Evolutionary conservation across 73 alveolate species (phyloP), one percentile per base, ranked within the genome.

Genomic region (Tetrahymena borealis): DNA sequence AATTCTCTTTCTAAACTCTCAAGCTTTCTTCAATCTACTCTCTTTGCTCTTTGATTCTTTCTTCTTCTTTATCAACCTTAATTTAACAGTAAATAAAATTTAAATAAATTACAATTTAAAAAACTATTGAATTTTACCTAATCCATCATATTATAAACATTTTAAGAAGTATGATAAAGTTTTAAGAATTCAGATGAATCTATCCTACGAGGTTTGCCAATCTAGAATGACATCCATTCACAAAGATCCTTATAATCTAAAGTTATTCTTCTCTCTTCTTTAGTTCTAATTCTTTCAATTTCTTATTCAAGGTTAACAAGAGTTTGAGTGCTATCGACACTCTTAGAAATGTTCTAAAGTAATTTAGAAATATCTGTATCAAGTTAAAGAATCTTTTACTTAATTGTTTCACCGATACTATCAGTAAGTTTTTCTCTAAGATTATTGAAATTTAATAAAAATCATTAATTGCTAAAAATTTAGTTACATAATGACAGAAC

Each of bases 401-500:
- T 90, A 77, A 96, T 95, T 33, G 90, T 94, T 37, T 92, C 94
- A 39, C 91, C 96, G 20, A 95, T 97, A 16, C 94, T 94, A 35
- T 95, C 94, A 43, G 78, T 94, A 5, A 96, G 95, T 37, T 60
- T 60, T 60, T 60, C 85, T 35, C 85, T 60, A 20, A 20, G 10
- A 24, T 60, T 7, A 60, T 24, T n/a, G 28, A 24, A 24, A 24
- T 10, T 60, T 60, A 3, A 60, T 5, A n/a, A 20, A 60, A n/a
- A 24, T 0, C 2, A 0, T 60, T 3, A 60, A 60, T 7, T 1
- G 7, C 5, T 24, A 60, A 60, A 8, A 60, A 60, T 13, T 60
- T n/a, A 95, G 91, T 42, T 95, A 91, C 33, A 96, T 94, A 11
- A 97, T 93, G 16, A 96, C 98, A 15, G 96, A 96, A 77, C 98